Base-by-base conservation (phyloP, 768 basidiomycete species). In the Podaxis carcinomalis region DNA sequence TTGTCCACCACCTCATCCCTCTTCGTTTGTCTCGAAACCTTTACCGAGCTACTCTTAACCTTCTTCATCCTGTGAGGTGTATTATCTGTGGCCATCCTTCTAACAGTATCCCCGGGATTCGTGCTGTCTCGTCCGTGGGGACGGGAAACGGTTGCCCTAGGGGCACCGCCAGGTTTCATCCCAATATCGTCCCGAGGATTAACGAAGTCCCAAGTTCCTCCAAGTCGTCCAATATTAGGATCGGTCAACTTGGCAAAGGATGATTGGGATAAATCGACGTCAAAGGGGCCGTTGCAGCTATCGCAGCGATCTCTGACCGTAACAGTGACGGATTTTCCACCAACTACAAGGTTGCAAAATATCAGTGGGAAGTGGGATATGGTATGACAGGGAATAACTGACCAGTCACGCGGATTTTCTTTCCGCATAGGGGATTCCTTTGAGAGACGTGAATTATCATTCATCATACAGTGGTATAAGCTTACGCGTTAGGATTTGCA, bases 371-470 rank as follows among this genome's bases (percentile, higher is more conserved):
- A 7, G 14, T 14, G 42, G 19, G 25, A 36, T 13, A 19, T 57
- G 25, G 5, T 13, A 19, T 57, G 40, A 13, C 5, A 5, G 35
- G 13, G 23, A 49, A 35, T 16, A n/a, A 11, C 56, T 57, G n/a
- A 57, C 56, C 11, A 4, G 44, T 47, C 9, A 57, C 56, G 3
- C 16, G 13, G 28, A 57, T 35, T 39, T 49, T 6, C 44, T 57
- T 57, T 14, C 56, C 56, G 28, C 56, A 57, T 16, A 57, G 14
- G 35, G 56, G 56, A 19, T 57, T 57, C 9, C 56, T 57, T 4
- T 44, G 42, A 19, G 21, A 14, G 56, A 50, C 4, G 39, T 50
- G 19, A 14, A 5, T 14, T 35, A 35, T 36, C 27, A 2, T 14
- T 57, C 14, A 4, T 4, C n/a, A 5, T 19, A 13, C 0, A 11